Base-by-base conservation (phyloP, 2,329 filamentous ascomycete species). In the Akanthomyces uredinophilus region DNA sequence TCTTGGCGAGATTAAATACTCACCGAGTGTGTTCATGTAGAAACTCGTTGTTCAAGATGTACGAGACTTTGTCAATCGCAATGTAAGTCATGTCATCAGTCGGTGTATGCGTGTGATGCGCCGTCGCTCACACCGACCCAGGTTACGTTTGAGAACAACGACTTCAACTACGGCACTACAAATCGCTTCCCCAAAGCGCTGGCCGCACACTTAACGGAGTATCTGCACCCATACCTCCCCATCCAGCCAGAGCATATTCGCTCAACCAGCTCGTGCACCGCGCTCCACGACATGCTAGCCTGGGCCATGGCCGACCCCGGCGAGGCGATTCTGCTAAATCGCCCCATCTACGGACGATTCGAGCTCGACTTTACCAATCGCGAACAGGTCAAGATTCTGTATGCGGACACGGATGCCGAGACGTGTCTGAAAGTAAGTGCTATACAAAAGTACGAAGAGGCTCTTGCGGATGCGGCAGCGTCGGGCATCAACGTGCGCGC, bases 281-380 rank as follows among this genome's bases (percentile, higher is more conserved):
- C 74, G 27, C 72, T 77, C 61, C 75, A 79, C 29, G 75, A 76
- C 29, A 69, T 77, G 29, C 71, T 78, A 4, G 73, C 74, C 0
- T 79, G 75, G 72, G 71, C 70, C 4, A 63, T 79, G 13, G 72
- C 73, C 0, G 70, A 79, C 41, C 68, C 73, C 0, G 71, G 74
- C 4, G 75, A 79, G 2, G 75, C 70, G 1, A 70, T 79, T n/a
- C 65, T 79, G 13, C 68, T 74, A 1, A 75, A 74, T 37, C 68
- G 73, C 1, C 78, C 78, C 1, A 70, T 76, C 6, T 83, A 83
- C 58, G 80, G 80, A 4, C 77, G 77, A 2, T 83, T 83, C 61
- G 74, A 81, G 43, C 70, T 77, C 3, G 81, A 83, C 64, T 78
- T 83, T 39, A 72, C 73, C 0, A 72, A 78, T 29, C 75, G 78